Evolutionary conservation across 495 filamentous ascomycete genomes (phyloP), one percentile per base, ranked within the genome.

Genomic region (Aspergillus funiculosus): DNA sequence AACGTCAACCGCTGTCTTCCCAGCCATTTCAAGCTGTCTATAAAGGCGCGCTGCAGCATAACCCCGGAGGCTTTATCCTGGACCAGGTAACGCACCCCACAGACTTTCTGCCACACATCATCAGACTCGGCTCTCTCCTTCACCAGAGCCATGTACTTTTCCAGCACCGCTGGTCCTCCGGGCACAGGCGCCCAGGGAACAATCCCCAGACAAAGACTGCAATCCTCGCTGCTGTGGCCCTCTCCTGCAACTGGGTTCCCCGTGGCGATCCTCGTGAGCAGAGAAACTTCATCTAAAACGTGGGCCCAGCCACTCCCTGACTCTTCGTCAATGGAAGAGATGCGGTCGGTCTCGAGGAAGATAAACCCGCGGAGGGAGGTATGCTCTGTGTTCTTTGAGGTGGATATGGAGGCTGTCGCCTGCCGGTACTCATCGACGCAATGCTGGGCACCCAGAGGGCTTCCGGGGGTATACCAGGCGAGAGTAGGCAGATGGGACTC

Each of bases 121-220:
- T 59, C 57, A 11, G 48, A 43, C 17, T 17, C 29, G 4, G 62
- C 58, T 10, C 69, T 52, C 37, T 57, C 51, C 29, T 53, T 56
- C 1, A 74, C 79, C 19, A 58, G 50, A 3, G 51, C 60, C 42
- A 84, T 61, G 51, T 82, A 86, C 55, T 53, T 57, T 42, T 68
- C 61, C 34, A 77, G 43, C 1, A 59, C 63, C 17, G 54, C 58
- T 2, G 74, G 58, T 0, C 87, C 86, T 6, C 71, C 72, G 1
- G 78, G 72, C 10, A 94, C 43, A 0, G 88, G 89, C n/a, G 85
- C 88, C 85, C 86, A 94, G 0, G 86, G 82, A 2, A 94, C 72
- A 50, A 87, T 76, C 0, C 74, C 89, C 11, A 82, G 59, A 47
- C 84, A 80, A 2, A 80, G 60, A 15, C 66, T 53, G 8, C 60